Evolutionary conservation across 768 basidiomycete species (phyloP).

Genomic region (Hericium alpestre): DNA sequence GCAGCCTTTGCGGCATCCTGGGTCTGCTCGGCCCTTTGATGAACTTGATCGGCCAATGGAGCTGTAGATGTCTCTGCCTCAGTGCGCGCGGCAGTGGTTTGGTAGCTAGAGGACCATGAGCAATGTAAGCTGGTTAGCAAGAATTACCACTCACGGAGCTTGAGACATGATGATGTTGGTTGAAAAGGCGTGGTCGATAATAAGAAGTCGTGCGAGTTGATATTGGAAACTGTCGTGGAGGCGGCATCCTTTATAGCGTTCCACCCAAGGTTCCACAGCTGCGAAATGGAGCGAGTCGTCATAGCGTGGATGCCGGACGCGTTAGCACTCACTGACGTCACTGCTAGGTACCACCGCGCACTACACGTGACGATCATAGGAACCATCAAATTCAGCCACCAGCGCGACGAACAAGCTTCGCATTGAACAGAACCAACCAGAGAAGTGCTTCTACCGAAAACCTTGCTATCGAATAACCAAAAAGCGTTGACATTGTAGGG

Average conservation of each 20-base stretch:
- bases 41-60: constrained; percentile 3
- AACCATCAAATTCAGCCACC: not conserved
- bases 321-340: not conserved
- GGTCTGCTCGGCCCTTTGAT: not conserved
- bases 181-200: not conserved
- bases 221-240: not conserved
- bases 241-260: not conserved
- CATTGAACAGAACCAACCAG: too few relatives aligned
- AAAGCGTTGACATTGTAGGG: not conserved
- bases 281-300: not conserved
- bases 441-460: too few relatives aligned
- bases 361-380: not conserved
- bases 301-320: not conserved
- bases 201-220: not conserved
- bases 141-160: not conserved
- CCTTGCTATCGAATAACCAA: too few relatives aligned
- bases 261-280: too few relatives aligned
- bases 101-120: constrained; percentile 3
- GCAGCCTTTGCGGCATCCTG: constrained; percentile 6
- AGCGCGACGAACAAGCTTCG: too few relatives aligned
- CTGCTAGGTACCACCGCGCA: not conserved
- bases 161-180: constrained; percentile 3
- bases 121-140: not conserved
- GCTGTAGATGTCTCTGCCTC: constrained; percentile 10
- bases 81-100: constrained; percentile 5